A percentile compares a stretch with the other conserved stretches of the same genome.
phyloP scores from a whole-genome alignment of 129 eudicot species.

The Gnaphalium uliginosum region DNA sequence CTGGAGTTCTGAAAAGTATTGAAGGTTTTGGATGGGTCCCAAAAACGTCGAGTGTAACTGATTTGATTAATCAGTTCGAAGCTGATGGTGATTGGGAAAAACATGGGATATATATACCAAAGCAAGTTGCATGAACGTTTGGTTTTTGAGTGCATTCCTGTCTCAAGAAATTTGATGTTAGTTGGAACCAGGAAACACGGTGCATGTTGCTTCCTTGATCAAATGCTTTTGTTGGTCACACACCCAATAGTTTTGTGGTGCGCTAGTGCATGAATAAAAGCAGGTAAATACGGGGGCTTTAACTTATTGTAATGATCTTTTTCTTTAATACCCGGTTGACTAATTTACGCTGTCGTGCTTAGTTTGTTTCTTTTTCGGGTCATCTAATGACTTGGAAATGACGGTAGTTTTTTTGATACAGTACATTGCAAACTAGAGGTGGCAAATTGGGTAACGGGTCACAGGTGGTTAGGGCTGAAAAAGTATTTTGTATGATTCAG shows the following conservation, averaged over 20 bases:
- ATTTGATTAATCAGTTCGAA: slow-evolving; percentile 37
- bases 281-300: slow-evolving; percentile 14
- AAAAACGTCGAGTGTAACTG: slow-evolving; percentile 40
- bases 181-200: slow-evolving; percentile 19
- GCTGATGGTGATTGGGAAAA: slow-evolving; percentile 31
- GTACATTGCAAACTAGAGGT: not conserved
- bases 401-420: not conserved
- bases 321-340: not conserved
- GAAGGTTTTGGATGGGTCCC: slow-evolving; percentile 74
- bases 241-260: not conserved
- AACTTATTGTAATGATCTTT: slow-evolving; percentile 4
- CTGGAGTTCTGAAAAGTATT: slow-evolving; percentile 53
- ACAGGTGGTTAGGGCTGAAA: not conserved
- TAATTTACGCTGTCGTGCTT: not conserved
- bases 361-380: not conserved
- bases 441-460: not conserved
- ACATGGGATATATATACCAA: slow-evolving; percentile 17
- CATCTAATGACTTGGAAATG: not conserved
- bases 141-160: slow-evolving; percentile 30
- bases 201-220: slow-evolving; percentile 22
- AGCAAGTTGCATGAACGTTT: slow-evolving; percentile 40
- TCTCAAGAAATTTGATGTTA: slow-evolving; percentile 19
- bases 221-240: slow-evolving; percentile 14
- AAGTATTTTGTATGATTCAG: not conserved
- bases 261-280: slow-evolving; percentile 7